These are phyloP conservation scores for Saccharum officinarum DNA, from an alignment of 176 grass and related monocot genomes.

Conservation along the genomic window DNA sequence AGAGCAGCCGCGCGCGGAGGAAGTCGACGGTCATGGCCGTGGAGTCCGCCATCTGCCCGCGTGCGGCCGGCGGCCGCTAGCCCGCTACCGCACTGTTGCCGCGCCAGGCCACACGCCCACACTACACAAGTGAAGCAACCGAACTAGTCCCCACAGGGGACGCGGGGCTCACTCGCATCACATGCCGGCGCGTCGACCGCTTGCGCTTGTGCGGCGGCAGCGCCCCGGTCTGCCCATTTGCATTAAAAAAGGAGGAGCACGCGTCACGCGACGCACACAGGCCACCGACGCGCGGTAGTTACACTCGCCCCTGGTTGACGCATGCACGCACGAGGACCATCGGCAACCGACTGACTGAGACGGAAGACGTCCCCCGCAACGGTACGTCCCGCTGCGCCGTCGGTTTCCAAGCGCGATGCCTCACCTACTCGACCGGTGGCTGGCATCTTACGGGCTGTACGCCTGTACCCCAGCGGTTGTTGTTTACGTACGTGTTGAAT, in stretches of 20 bases:
- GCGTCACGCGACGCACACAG: conserved; percentile 21
- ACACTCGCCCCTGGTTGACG: not conserved
- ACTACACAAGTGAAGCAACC: not conserved
- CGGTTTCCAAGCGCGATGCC: conserved; percentile 32
- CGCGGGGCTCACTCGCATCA: not conserved
- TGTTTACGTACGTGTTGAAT: conserved; percentile 12
- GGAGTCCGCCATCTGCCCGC: conserved; percentile 56
- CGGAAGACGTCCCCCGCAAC: not conserved
- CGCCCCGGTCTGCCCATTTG: not conserved
- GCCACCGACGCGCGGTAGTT: conserved; percentile 17
- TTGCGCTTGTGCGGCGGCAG: not conserved
- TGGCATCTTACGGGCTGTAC: too few species aligned
- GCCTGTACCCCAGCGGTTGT: not conserved
- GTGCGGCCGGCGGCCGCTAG: too few species aligned
- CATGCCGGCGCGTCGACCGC: not conserved
- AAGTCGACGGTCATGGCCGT: conserved; percentile 94
- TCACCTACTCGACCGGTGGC: conserved; percentile 28
- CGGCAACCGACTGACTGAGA: not conserved
- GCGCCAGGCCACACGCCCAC: not conserved
- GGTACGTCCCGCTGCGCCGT: conserved; percentile 19
- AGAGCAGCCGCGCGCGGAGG: conserved; percentile 91
- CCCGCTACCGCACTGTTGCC: not conserved
- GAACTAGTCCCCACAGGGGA: not conserved
- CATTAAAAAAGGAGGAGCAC: conserved; percentile 29
- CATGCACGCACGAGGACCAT: conserved; percentile 25